Evolutionary conservation across 164 flowering plant species (phyloP), one percentile per base, ranked within the genome.

Genomic region (Sedum album): DNA sequence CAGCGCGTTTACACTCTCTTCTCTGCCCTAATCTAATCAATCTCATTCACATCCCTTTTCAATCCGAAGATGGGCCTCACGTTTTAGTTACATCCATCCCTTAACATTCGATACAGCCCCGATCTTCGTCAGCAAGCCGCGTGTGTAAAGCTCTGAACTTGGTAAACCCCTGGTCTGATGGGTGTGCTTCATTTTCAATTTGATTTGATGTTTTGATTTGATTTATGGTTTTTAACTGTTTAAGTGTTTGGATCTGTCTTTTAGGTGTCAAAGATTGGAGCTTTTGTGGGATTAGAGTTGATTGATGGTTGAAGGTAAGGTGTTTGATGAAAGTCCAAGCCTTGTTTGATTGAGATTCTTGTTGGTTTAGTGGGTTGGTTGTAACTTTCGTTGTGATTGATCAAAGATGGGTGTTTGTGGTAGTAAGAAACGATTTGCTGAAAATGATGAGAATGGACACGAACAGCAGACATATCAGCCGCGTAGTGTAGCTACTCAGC

Each of bases 371-470:
- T 53, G 9, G 60, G 23, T 23, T 23, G 26, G 30, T 49, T 49
- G 23, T 48, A 41, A 13, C 46, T 41, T 41, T 7, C 2, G 18
- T 44, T 1, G 38, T 53, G 30, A 53, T 53, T 53, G 21, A 1
- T 53, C 28, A 53, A 23, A 53, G 60, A 53, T 53, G 60, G 60
- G 60, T 23, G 26, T 53, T 11, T 53, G 60, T 53, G 60, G 2
- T 21, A 53, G 60, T 53, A 53, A 53, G 60, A 53, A 53, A 53
- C 60, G 60, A 21, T 53, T 53, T 53, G 30, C 60, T 10, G 60
- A 53, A 2, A 53, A 53, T 53, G 60, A 53, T 21, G 30, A 10
- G 4, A 53, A 53, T 53, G 14, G 14, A 8, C 60, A 53, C 23
- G 28, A 8, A 23, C 15, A 23, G 11, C 28, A 21, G 14, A 53